phyloP scores from a whole-genome alignment of 441 rosid species.

The Croton laevigatus region DNA sequence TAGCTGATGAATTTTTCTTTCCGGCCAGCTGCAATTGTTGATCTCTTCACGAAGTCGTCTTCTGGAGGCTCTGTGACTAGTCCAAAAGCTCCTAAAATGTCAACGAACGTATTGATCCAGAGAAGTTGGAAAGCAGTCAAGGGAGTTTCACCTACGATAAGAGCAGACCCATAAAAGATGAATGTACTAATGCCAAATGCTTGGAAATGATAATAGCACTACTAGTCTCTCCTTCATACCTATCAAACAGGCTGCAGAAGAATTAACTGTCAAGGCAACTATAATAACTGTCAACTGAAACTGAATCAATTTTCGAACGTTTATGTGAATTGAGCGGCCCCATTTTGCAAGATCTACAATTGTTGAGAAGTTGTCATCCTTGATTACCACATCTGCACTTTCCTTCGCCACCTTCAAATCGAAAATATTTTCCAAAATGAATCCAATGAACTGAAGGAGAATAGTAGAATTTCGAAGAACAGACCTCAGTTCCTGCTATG shows the following conservation, averaged over 20 bases:
- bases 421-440: background rate
- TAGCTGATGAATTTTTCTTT: conserved; percentile 62
- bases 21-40: conserved; percentile 61
- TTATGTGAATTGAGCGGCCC: conserved; percentile 58
- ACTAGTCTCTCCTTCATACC: conserved; percentile 29
- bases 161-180: conserved; percentile 17
- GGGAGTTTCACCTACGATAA: conserved; percentile 64
- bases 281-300: conserved; percentile 61
- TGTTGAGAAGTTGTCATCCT: conserved; percentile 54
- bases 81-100: conserved; percentile 79
- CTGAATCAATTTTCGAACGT: conserved; percentile 59
- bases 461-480: conserved; percentile 11
- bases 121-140: conserved; percentile 73
- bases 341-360: conserved; percentile 43
- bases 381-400: conserved; percentile 55
- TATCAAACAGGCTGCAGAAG: conserved; percentile 65
- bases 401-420: conserved; percentile 56
- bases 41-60: conserved; percentile 56
- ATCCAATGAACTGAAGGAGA: background rate
- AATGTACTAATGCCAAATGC: background rate
- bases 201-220: background rate
- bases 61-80: conserved; percentile 75
- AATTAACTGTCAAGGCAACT: conserved; percentile 52
- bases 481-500: conserved; percentile 56
- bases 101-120: conserved; percentile 89